These are phyloP conservation scores for Xenosphaeropsis pyriputrescens DNA, from an alignment of 2,329 filamentous ascomycete genomes.

Conservation along the genomic window DNA sequence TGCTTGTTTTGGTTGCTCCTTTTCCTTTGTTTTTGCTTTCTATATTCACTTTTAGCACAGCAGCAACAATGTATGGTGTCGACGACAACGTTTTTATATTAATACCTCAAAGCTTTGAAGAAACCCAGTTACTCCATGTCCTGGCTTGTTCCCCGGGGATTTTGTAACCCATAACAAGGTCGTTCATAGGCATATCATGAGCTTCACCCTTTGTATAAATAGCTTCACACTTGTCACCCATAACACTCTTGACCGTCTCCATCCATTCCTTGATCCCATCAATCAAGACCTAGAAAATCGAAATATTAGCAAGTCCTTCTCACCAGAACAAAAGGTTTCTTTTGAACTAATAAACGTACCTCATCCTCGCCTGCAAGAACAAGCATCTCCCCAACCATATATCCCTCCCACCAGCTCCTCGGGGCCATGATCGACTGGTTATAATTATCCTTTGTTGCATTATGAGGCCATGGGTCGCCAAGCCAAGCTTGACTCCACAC, in stretches of 20 bases:
- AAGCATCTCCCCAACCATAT: constrained; percentile 31
- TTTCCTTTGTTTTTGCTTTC: too few relatives aligned
- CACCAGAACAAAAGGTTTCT: too few relatives aligned
- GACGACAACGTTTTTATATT: too few relatives aligned
- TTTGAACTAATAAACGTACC: constrained; percentile 4
- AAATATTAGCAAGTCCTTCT: too few relatives aligned
- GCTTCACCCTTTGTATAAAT: constrained; percentile 10
- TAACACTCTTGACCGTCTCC: constrained; percentile 23
- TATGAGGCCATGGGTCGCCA: constrained; percentile 13
- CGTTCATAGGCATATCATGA: constrained; percentile 12
- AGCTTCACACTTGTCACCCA: constrained; percentile 8
- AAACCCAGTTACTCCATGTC: constrained; percentile 11
- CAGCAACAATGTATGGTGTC: too few relatives aligned
- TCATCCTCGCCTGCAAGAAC: constrained; percentile 40
- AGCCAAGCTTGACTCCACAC: constrained; percentile 34
- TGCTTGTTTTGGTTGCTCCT: too few relatives aligned
- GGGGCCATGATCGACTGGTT: constrained; percentile 33
- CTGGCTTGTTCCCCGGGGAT: constrained; percentile 9
- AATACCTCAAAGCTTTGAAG: constrained; percentile 5
- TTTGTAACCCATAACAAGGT: constrained; percentile 9
- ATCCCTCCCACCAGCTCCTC: constrained; percentile 34
- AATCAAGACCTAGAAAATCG: constrained; percentile 22
- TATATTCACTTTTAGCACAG: too few relatives aligned
- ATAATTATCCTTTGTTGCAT: constrained; percentile 28
- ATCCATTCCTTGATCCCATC: constrained; percentile 37